A percentile compares a stretch with the other conserved stretches of the same genome.
phyloP scores from a whole-genome alignment of 2,329 filamentous ascomycete genomes.

The Pochonia chlamydosporia region DNA sequence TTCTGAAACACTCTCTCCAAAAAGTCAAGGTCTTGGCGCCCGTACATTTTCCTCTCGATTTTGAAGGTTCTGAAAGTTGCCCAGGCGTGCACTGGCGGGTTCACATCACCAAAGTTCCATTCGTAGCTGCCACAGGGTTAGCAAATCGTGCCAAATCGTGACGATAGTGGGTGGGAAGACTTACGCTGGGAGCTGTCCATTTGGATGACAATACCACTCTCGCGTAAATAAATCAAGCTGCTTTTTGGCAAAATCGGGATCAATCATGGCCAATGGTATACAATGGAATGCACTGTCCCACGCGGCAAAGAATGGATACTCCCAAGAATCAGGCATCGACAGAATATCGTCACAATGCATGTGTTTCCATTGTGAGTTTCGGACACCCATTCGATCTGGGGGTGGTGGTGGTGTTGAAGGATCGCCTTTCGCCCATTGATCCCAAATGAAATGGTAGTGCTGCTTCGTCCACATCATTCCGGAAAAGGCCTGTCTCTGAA shows the following conservation, averaged over 20 bases:
- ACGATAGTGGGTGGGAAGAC: constrained; percentile 17
- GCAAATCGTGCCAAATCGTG: too few relatives aligned
- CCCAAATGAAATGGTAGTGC: constrained; percentile 94
- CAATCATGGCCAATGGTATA: constrained; percentile 93
- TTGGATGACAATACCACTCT: constrained; percentile 99
- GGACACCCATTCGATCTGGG: constrained; percentile 67
- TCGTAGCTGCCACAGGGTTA: constrained; percentile 52
- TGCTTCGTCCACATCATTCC: constrained; percentile 99
- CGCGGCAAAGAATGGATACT: constrained; percentile 95
- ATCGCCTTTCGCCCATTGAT: constrained; percentile 95
- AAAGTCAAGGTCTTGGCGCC: constrained; percentile 89
- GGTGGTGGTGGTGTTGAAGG: constrained; percentile 84
- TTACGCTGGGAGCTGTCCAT: constrained; percentile 86
- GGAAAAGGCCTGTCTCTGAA: constrained; percentile 88
- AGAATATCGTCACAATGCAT: constrained; percentile 91
- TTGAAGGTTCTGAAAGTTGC: constrained; percentile 94
- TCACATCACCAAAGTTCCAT: constrained; percentile 98
- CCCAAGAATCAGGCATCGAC: constrained; percentile 98
- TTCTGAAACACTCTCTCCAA: constrained; percentile 96
- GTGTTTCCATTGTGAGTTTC: constrained; percentile 90
- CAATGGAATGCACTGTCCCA: constrained; percentile 98
- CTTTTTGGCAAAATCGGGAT: constrained; percentile 97
- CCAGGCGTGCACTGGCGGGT: constrained; percentile 95
- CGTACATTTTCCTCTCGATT: constrained; percentile 96
- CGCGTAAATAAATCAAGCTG: constrained; percentile 92